phyloP scores from a whole-genome alignment of 768 basidiomycete genomes.

The Multifurca ochricompacta region DNA sequence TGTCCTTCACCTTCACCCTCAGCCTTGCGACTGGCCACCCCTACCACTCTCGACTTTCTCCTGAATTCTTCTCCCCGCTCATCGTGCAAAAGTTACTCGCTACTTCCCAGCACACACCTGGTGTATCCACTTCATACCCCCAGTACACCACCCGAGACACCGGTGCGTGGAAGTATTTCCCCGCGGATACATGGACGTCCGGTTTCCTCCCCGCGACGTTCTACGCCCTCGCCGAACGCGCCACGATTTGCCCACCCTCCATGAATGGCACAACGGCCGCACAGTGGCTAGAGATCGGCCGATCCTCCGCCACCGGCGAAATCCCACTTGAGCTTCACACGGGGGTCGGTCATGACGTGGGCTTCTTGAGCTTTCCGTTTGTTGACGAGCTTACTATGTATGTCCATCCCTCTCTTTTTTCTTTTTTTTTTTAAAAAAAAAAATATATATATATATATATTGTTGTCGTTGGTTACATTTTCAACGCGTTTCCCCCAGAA shows the following conservation, averaged over 20 bases:
- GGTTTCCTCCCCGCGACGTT: slow-evolving; percentile 58
- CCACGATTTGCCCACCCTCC: slow-evolving; percentile 37
- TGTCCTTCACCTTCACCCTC: neutral
- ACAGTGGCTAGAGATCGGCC: slow-evolving; percentile 46
- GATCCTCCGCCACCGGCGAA: slow-evolving; percentile 43
- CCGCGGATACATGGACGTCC: slow-evolving; percentile 55
- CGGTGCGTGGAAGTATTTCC: slow-evolving; percentile 48
- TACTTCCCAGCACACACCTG: slow-evolving; percentile 40
- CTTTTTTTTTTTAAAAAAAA: no score
- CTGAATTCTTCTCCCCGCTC: slow-evolving; percentile 51
- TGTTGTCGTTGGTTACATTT: neutral
- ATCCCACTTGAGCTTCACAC: slow-evolving; percentile 42
- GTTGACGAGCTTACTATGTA: slow-evolving; percentile 53
- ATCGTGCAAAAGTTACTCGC: slow-evolving; percentile 51
- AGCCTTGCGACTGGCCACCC: no score
- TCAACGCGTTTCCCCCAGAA: slow-evolving; percentile 31
- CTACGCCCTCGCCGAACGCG: slow-evolving; percentile 52
- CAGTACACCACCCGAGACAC: slow-evolving; percentile 46
- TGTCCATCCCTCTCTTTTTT: slow-evolving; percentile 22
- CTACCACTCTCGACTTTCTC: slow-evolving; percentile 28
- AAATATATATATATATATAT: neutral
- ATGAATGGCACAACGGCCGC: slow-evolving; percentile 37
- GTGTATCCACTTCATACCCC: slow-evolving; percentile 41
- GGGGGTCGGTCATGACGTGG: slow-evolving; percentile 57
- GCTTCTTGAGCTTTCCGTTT: slow-evolving; percentile 65